Percentiles rank a stretch among this genome's conserved stretches.
Evolutionary conservation across 2,329 filamentous ascomycete genomes (phyloP).

Genomic region (Calonectria montana): DNA sequence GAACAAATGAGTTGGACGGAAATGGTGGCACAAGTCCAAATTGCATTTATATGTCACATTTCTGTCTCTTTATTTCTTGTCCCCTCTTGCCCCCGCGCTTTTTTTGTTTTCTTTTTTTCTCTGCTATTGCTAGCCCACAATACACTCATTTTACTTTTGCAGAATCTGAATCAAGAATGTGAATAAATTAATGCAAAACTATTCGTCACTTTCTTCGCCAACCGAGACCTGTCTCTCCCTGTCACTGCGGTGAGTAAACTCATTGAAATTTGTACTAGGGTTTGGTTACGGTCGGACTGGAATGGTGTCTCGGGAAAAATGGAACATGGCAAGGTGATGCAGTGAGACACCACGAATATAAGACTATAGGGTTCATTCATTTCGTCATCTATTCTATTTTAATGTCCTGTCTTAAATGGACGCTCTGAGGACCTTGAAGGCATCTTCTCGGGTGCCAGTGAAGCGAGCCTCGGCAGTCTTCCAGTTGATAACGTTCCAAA

Average conservation of each 20-base stretch:
- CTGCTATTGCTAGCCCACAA: not conserved
- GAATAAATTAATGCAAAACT: slow-evolving; percentile 3
- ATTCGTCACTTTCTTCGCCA: slow-evolving; percentile 27
- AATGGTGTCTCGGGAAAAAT: not conserved
- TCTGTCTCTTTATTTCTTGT: no score
- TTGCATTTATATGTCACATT: not conserved
- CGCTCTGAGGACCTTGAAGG: slow-evolving; percentile 57
- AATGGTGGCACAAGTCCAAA: not conserved
- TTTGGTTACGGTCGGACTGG: not conserved
- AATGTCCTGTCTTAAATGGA: slow-evolving; percentile 46
- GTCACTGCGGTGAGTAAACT: not conserved
- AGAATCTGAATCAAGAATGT: no score
- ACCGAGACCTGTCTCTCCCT: slow-evolving; percentile 31
- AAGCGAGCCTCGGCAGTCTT: slow-evolving; percentile 75
- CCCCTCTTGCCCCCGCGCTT: no score
- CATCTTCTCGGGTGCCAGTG: slow-evolving; percentile 58
- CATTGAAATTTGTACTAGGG: not conserved
- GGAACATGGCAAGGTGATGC: not conserved
- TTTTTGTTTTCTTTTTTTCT: no score
- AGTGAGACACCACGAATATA: not conserved
- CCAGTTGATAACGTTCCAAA: slow-evolving; percentile 86
- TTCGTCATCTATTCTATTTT: slow-evolving; percentile 8
- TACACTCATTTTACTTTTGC: not conserved
- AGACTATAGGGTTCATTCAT: not conserved
- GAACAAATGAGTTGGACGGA: no score